Base-by-base conservation (phyloP, 441 rosid species). In the Gossypium schwendimanii region DNA sequence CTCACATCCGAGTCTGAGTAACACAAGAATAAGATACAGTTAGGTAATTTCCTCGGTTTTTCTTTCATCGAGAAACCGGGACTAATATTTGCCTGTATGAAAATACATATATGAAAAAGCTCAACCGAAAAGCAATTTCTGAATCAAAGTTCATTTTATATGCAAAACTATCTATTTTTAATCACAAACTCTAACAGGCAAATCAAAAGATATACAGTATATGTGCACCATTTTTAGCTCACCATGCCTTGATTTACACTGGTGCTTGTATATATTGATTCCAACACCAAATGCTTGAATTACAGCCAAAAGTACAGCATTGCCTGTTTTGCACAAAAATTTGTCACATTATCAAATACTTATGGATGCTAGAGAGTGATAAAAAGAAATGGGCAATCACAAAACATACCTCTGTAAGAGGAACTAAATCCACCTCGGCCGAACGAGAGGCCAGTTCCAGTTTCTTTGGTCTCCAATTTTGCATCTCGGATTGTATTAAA, bases 231-330 rank as follows among this genome's bases (percentile, higher is more conserved):
- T 23, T 70, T 15, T 36, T 8, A 49, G 33, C 12, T 28, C 10
- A 23, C 26, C 59, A 8, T 15, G 23, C 21, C 15, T 50, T 17
- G 20, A 11, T 2, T 9, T 49, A 31, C n/a, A 44, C 1, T 1
- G 63, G 3, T 18, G 63, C 24, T 49, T 71, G 52, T 41, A 24
- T 36, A 70, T 63, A 61, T 65, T 21, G 47, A 49, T 28, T 26
- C 45, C 15, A 17, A 17, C 45, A 59, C 18, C n/a, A 11, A 4
- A 58, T 23, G 58, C 72, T 66, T 55, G 71, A 31, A 62, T 84
- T 81, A 93, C 31, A 87, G 75, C 97, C 96, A 91, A 71, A 89
- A 93, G 87, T 88, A 80, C 49, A 93, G 59, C 98, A 91, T 86
- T 17, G 93, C 98, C 97, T 93, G 93, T 31, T 31, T 31, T 76